Percentiles rank a stretch among this genome's conserved stretches.
Evolutionary conservation across 2,329 filamentous ascomycete genomes (phyloP).

Genomic region (Diaporthe australafricana): DNA sequence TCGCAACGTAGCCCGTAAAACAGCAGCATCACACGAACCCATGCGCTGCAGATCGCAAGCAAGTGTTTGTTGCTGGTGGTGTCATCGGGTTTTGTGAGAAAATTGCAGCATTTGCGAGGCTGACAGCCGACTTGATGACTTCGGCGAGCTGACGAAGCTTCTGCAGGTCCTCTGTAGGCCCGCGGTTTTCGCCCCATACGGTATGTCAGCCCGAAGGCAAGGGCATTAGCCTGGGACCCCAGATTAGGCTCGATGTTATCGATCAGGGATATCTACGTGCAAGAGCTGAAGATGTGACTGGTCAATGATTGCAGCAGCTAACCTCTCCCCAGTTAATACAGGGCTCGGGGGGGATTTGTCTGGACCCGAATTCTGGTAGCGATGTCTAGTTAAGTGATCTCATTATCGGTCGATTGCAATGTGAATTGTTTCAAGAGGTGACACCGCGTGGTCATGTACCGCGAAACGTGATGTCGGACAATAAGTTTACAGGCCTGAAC

Average conservation of each 20-base stretch:
- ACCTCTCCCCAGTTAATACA: neutral
- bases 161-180: neutral
- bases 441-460: constrained; percentile 9
- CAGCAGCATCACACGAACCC: neutral
- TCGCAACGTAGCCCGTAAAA: neutral
- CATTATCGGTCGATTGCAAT: constrained; percentile 9
- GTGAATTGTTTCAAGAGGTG: constrained; percentile 22
- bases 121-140: neutral
- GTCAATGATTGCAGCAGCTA: neutral
- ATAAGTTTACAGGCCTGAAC: neutral
- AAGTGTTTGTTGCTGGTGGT: neutral
- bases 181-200: constrained; percentile 2
- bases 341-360: neutral
- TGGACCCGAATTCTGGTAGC: constrained; percentile 5
- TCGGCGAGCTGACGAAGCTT: constrained; percentile 1
- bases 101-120: neutral
- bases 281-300: constrained; percentile 13
- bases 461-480: neutral
- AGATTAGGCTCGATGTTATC: neutral
- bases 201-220: neutral
- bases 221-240: neutral
- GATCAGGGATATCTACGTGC: neutral
- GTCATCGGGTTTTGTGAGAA: neutral
- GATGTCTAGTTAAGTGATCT: neutral
- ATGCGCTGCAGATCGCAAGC: neutral